Evolutionary conservation across 2,329 filamentous ascomycete genomes (phyloP).

Genomic region (Samsoniella hepiali): DNA sequence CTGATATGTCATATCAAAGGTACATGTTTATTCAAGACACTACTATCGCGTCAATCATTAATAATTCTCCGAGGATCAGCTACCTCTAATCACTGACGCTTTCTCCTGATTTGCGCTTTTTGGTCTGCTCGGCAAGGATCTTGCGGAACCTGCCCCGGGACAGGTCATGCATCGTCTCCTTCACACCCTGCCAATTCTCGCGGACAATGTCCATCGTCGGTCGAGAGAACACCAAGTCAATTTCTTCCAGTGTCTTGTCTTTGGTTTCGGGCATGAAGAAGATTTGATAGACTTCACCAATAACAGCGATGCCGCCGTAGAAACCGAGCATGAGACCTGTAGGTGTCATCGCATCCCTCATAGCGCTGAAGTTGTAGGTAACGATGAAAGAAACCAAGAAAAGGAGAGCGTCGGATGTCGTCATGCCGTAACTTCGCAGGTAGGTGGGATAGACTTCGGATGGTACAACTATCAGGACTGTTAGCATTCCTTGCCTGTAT

Average conservation of each 20-base stretch:
- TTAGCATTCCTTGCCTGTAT: background rate
- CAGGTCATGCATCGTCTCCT: constrained; percentile 30
- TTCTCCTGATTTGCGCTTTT: constrained; percentile 4
- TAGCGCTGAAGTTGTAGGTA: constrained; percentile 70
- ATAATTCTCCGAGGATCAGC: no score
- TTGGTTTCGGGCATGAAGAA: constrained; percentile 76
- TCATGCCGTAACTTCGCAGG: constrained; percentile 71
- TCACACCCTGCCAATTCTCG: constrained; percentile 48
- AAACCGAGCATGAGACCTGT: constrained; percentile 68
- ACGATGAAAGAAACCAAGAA: constrained; percentile 71
- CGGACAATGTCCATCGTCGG: constrained; percentile 61
- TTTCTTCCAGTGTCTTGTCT: constrained; percentile 66
- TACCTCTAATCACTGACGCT: background rate
- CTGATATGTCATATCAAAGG: no score
- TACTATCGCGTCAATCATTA: no score
- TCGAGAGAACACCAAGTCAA: constrained; percentile 63
- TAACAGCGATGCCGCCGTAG: constrained; percentile 68
- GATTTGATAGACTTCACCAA: constrained; percentile 70
- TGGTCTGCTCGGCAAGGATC: constrained; percentile 25
- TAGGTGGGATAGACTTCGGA: constrained; percentile 71
- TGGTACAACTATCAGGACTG: constrained; percentile 47
- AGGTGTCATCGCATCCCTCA: constrained; percentile 64
- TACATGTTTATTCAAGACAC: no score
- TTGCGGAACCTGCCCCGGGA: constrained; percentile 24
- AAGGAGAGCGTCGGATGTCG: constrained; percentile 62